Evolutionary conservation across 805 yeast genomes (phyloP).

Genomic region (Zygosaccharomyces bisporus): DNA sequence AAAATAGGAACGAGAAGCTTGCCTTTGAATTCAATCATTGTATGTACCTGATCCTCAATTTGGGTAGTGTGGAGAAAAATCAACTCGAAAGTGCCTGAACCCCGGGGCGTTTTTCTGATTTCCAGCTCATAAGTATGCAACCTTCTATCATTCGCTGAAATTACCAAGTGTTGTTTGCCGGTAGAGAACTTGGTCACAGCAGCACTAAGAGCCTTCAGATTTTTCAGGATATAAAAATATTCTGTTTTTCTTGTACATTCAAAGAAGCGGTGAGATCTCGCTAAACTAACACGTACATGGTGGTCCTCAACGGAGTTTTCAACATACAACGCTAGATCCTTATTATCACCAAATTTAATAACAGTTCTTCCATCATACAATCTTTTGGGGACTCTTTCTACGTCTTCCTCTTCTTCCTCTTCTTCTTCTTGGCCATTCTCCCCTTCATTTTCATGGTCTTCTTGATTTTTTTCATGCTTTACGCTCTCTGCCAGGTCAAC

Average conservation of each 20-base stretch:
- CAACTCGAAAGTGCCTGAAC: slow-evolving; percentile 32
- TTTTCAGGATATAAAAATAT: slow-evolving; percentile 7
- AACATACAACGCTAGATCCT: slow-evolving; percentile 38
- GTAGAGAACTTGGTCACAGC: slow-evolving; percentile 28
- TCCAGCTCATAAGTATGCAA: slow-evolving; percentile 21
- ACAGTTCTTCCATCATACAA: slow-evolving; percentile 7
- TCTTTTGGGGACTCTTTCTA: slow-evolving; percentile 2
- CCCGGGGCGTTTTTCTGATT: slow-evolving; percentile 26
- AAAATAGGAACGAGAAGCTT: slow-evolving; percentile 57
- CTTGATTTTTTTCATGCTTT: no score
- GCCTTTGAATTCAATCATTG: slow-evolving; percentile 55
- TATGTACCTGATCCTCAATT: slow-evolving; percentile 45
- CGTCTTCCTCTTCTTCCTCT: slow-evolving; percentile 18
- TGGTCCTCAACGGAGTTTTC: slow-evolving; percentile 44
- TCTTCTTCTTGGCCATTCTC: no score
- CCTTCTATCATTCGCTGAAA: slow-evolving; percentile 39
- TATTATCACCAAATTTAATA: slow-evolving; percentile 16
- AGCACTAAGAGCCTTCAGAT: slow-evolving; percentile 19
- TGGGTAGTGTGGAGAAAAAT: slow-evolving; percentile 57
- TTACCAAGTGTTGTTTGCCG: slow-evolving; percentile 38
- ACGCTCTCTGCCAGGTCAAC: no score
- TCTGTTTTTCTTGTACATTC: background rate
- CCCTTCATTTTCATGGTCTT: no score
- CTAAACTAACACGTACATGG: slow-evolving; percentile 12
- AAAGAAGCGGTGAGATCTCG: slow-evolving; percentile 13